Evolutionary conservation across 176 grass and related monocot species (phyloP).

Genomic region (Musa troglodytarum): DNA sequence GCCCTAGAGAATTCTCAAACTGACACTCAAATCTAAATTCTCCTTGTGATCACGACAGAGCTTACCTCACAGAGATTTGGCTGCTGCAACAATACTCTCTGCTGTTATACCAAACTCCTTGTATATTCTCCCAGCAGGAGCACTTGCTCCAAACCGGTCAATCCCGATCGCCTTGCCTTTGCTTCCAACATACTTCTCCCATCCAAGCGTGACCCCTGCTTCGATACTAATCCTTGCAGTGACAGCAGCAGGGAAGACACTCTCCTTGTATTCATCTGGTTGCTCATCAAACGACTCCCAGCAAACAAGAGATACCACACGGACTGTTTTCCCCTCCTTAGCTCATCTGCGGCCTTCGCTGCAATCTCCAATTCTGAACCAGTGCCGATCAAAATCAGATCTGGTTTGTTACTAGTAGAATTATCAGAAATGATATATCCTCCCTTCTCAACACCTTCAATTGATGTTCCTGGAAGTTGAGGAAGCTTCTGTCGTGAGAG

Average conservation of each 20-base stretch:
- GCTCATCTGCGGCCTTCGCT: conserved; percentile 51
- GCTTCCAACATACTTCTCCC: conserved; percentile 64
- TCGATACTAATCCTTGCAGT: conserved; percentile 84
- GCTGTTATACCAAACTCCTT: conserved; percentile 67
- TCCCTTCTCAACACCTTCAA: conserved; percentile 89
- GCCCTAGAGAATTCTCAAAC: too few relatives aligned
- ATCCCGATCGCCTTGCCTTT: conserved; percentile 91
- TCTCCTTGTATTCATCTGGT: conserved; percentile 86
- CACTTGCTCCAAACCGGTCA: conserved; percentile 93
- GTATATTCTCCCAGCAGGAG: conserved; percentile 85
- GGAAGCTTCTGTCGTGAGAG: conserved; percentile 93
- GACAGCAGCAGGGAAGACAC: conserved; percentile 65
- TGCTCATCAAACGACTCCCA: conserved; percentile 93
- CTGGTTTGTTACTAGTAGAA: conserved; percentile 89
- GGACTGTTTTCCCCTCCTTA: conserved; percentile 90
- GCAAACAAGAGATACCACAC: conserved; percentile 80
- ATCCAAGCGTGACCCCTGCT: conserved; percentile 73
- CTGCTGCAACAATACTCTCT: too few relatives aligned
- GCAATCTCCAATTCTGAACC: conserved; percentile 96
- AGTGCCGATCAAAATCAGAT: conserved; percentile 57
- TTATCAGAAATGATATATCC: conserved; percentile 88
- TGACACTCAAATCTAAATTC: too few relatives aligned
- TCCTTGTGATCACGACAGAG: too few relatives aligned
- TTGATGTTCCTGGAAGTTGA: conserved; percentile 72
- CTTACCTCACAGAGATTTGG: too few relatives aligned